Evolutionary conservation across 441 rosid genomes (phyloP).

Genomic region (Pelargonium australe): DNA sequence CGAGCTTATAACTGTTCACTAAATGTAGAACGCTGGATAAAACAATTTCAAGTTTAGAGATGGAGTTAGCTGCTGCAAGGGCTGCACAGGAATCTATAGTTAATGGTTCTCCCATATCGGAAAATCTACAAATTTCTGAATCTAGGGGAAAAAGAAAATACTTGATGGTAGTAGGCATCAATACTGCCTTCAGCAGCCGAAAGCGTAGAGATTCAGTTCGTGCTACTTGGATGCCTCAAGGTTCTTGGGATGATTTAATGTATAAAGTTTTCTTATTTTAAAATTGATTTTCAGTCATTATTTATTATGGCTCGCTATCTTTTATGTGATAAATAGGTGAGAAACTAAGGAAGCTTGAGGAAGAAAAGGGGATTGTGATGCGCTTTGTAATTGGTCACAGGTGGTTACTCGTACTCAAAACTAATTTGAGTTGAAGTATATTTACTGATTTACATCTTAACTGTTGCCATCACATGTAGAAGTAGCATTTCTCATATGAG

Average conservation of each 20-base stretch:
- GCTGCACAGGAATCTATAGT: constrained; percentile 75
- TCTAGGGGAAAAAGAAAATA: constrained; percentile 54
- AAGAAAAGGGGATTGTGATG: constrained; percentile 83
- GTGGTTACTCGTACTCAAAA: constrained; percentile 27
- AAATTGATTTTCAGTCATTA: not conserved
- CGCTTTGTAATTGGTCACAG: constrained; percentile 95
- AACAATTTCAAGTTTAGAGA: constrained; percentile 70
- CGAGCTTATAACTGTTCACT: constrained; percentile 19
- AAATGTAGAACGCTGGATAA: constrained; percentile 65
- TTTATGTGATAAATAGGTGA: constrained; percentile 38
- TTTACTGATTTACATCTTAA: not conserved
- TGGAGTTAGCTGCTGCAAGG: constrained; percentile 79
- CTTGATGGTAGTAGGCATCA: constrained; percentile 77
- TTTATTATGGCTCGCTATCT: too few relatives aligned
- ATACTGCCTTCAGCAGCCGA: constrained; percentile 89
- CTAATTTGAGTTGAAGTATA: constrained; percentile 5
- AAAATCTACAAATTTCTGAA: constrained; percentile 42
- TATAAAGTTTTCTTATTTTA: not conserved
- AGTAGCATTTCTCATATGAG: too few relatives aligned
- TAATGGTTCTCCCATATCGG: constrained; percentile 74
- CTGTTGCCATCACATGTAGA: not conserved
- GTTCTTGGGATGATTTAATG: constrained; percentile 30
- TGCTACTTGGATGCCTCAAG: constrained; percentile 94
- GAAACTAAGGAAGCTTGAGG: constrained; percentile 74
- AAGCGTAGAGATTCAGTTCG: constrained; percentile 90